Base-by-base conservation (phyloP, 345 rosid genomes). In the Schrenkiella parvula region DNA sequence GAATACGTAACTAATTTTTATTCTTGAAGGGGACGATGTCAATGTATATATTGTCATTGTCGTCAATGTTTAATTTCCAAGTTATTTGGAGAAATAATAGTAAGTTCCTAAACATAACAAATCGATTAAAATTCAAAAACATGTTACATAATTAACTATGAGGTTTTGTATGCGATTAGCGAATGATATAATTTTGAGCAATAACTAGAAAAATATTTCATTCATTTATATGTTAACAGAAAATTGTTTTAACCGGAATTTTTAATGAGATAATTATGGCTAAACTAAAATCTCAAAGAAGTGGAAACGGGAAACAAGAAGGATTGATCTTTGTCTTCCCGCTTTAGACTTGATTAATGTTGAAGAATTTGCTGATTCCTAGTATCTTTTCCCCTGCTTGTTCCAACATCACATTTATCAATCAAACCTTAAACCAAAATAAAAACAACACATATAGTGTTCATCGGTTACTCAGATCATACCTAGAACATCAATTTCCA, bases 401-500 rank as follows among this genome's bases (percentile, higher is more conserved):
- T 56, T 28, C 14, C 59, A 55, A 64, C 29, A 43, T 22, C 41
- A 44, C 4, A 2, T 34, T 15, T 0, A 34, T 32, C 9, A 72
- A 29, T 39, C 7, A 25, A 7, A 17, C 5, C 21, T 6, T 6
- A 21, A 50, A 61, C 15, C 48, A 38, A 37, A 18, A 29, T 15
- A 1, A 10, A 58, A 44, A 32, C 28, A 14, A 21, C 44, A 21
- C 34, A 23, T 25, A 14, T 12, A 48, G 4, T 17, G 38, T 22
- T 54, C 23, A 41, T 31, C 6, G 5, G 17, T 57, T n/a, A 39
- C 2, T 43, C 41, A 62, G 35, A 71, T 53, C 65, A 60, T 68
- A 75, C 79, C 69, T 67, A 67, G 8, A 0, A 12, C 72, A 37
- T 46, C 78, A 25, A 73, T 73, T 56, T 56, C 78, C 11, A 25